phyloP scores from a whole-genome alignment of 2,329 filamentous ascomycete species.

The Arthrobotrys entomopaga region DNA sequence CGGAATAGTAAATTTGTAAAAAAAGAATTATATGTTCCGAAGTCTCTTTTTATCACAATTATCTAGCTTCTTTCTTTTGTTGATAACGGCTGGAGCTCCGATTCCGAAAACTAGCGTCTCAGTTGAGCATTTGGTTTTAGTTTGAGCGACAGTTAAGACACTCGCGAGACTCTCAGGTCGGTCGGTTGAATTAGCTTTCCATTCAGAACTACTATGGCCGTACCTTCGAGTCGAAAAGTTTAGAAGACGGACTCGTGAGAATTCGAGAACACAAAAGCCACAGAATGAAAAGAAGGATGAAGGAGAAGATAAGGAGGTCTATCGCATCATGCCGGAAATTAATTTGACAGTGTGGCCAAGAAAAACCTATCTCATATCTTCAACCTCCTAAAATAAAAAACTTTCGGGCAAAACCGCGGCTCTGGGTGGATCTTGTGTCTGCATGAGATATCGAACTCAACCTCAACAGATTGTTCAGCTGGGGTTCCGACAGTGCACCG shows the following conservation, averaged over 20 bases:
- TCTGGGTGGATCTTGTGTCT: slow-evolving; percentile 12
- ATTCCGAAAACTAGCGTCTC: slow-evolving; percentile 22
- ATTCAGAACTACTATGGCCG: background rate
- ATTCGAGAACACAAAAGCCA: background rate
- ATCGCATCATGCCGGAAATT: slow-evolving; percentile 22
- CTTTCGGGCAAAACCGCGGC: slow-evolving; percentile 45
- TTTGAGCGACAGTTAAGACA: slow-evolving; percentile 7
- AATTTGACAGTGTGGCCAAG: slow-evolving; percentile 20
- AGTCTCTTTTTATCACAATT: slow-evolving; percentile 12
- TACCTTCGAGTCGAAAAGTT: background rate
- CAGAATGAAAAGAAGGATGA: slow-evolving; percentile 1
- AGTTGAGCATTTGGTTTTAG: slow-evolving; percentile 39
- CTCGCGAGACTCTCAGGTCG: background rate
- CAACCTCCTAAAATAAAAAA: slow-evolving; percentile 12
- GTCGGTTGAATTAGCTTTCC: slow-evolving; percentile 14
- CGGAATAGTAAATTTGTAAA: background rate
- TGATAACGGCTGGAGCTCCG: slow-evolving; percentile 30
- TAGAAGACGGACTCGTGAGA: background rate
- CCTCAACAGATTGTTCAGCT: slow-evolving; percentile 16
- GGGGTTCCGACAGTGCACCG: slow-evolving; percentile 4
- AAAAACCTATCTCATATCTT: slow-evolving; percentile 9
- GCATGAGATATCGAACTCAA: slow-evolving; percentile 44
- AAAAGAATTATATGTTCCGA: no score
- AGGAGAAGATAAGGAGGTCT: slow-evolving; percentile 6
- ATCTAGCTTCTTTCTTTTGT: slow-evolving; percentile 20